Base-by-base conservation (phyloP, 129 eudicot species). In the Pseudognaphalium luteoalbum region DNA sequence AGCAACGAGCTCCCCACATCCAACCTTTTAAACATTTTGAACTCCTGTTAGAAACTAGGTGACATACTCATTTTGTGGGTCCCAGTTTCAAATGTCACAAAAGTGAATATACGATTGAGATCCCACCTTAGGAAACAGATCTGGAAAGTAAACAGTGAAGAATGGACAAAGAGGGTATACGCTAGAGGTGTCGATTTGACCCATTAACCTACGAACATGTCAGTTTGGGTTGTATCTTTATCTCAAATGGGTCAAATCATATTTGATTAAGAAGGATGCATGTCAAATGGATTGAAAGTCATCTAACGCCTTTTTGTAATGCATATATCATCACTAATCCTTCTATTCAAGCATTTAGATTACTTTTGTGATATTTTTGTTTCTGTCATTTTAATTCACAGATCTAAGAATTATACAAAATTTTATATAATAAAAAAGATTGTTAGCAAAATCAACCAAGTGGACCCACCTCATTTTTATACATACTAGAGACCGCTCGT, bases 1-100 rank as follows among this genome's bases (percentile, higher is more conserved):
- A 82, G 30, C 41, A 90, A 87, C 56, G 93, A 87, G 78, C 93
- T 87, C 70, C 97, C 96, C 65, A 79, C 84, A 61, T 89, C 89
- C 83, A 84, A 77, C 81, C 88, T 85, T 73, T 59, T 70, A 76
- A 75, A 77, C 50, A 79, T 74, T 64, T 15, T 62, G 76, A 29
- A 50, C 15, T 17, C 74, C 71, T 32, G 60, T 82, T 65, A 69
- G 60, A 75, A 62, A 59, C 71, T 42, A 70, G n/a, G 29, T 47
- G 62, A 71, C 65, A 34, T 32, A 71, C 71, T 51, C 63, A 71
- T 30, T 72, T 72, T 37, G 68, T 79, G 67, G 71, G 58, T 51
- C 67, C 74, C 51, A n/a, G n/a, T 47, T 22, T 37, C 20, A n/a
- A 4, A 29, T 16, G 47, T 71, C 9, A 54, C 64, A 56, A 71